These are phyloP conservation scores for Elsinoe ampelina DNA, from an alignment of 2,329 filamentous ascomycete species.

Conservation along the genomic window DNA sequence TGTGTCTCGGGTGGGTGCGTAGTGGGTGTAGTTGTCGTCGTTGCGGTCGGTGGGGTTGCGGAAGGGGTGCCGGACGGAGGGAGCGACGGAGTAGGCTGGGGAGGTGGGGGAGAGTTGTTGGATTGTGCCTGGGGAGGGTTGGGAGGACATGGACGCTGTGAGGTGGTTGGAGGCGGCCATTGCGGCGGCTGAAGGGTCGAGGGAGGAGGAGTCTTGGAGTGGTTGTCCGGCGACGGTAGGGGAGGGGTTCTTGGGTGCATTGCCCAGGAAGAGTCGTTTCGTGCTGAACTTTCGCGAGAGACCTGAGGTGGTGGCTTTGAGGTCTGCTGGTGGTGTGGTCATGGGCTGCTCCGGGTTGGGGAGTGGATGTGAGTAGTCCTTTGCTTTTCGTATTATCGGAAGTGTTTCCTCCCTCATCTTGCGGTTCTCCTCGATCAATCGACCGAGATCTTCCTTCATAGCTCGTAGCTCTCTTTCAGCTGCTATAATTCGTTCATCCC, in stretches of 20 bases:
- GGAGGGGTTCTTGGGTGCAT: slow-evolving; percentile 41
- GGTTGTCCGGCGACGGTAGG: slow-evolving; percentile 39
- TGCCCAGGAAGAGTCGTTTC: slow-evolving; percentile 43
- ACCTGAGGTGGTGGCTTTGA: slow-evolving; percentile 21
- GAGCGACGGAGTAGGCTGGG: slow-evolving; percentile 34
- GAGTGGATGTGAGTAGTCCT: slow-evolving; percentile 83
- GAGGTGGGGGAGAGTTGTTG: slow-evolving; percentile 41
- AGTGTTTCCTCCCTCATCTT: slow-evolving; percentile 84
- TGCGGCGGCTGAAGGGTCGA: slow-evolving; percentile 43
- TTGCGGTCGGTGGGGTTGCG: slow-evolving; percentile 18
- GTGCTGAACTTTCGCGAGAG: slow-evolving; percentile 45
- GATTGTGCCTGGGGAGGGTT: slow-evolving; percentile 32
- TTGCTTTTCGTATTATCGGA: slow-evolving; percentile 79
- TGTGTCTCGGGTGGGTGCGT: slow-evolving; percentile 21
- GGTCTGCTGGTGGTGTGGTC: slow-evolving; percentile 21
- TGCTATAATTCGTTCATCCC: slow-evolving; percentile 79
- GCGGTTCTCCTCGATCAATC: slow-evolving; percentile 67
- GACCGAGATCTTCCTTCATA: slow-evolving; percentile 47
- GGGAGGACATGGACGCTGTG: slow-evolving; percentile 39
- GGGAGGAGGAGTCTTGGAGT: slow-evolving; percentile 33
- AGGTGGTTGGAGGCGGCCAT: slow-evolving; percentile 43
- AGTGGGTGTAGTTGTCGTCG: slow-evolving; percentile 19
- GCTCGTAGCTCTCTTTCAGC: slow-evolving; percentile 76
- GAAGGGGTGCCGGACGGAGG: slow-evolving; percentile 26
- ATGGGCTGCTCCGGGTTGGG: slow-evolving; percentile 41